phyloP scores from a whole-genome alignment of 805 yeast species.

The Sungouiozyma ichnusensis region DNA sequence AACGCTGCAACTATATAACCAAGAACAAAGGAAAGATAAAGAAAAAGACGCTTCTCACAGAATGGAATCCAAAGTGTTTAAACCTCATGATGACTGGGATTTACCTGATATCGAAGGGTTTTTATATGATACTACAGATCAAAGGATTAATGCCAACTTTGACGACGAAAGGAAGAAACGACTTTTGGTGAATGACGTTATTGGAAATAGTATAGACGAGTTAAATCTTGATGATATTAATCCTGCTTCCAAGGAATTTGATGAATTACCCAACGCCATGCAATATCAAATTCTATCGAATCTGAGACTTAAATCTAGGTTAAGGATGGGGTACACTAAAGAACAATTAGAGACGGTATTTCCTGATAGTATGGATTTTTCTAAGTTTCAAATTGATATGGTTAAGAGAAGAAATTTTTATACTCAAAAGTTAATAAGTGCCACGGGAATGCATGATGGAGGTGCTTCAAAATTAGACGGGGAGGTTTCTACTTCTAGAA shows the following conservation, averaged over 20 bases:
- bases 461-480: slow-evolving; percentile 30
- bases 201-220: slow-evolving; percentile 52
- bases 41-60: slow-evolving; percentile 1
- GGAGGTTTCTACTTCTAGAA: slow-evolving; percentile 31
- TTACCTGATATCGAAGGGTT: slow-evolving; percentile 61
- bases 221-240: slow-evolving; percentile 65
- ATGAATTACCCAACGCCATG: slow-evolving; percentile 65
- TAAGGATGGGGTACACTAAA: slow-evolving; percentile 90
- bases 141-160: slow-evolving; percentile 61
- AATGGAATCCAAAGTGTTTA: slow-evolving; percentile 19
- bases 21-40: slow-evolving; percentile 4
- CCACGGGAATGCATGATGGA: slow-evolving; percentile 65
- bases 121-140: slow-evolving; percentile 45
- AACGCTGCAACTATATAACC: slow-evolving; percentile 65
- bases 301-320: slow-evolving; percentile 69
- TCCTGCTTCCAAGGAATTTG: slow-evolving; percentile 72
- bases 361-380: slow-evolving; percentile 81
- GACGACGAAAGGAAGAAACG: slow-evolving; percentile 43
- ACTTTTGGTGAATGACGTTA: slow-evolving; percentile 33
- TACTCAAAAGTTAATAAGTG: slow-evolving; percentile 78
- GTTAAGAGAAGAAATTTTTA: slow-evolving; percentile 84
- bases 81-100: slow-evolving; percentile 68
- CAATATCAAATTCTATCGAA: slow-evolving; percentile 84
- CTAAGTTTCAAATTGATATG: slow-evolving; percentile 85
- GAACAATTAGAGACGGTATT: slow-evolving; percentile 77